Evolutionary conservation across 202 grass and related monocot genomes (phyloP).

Genomic region (Schoenoplectus triqueter): DNA sequence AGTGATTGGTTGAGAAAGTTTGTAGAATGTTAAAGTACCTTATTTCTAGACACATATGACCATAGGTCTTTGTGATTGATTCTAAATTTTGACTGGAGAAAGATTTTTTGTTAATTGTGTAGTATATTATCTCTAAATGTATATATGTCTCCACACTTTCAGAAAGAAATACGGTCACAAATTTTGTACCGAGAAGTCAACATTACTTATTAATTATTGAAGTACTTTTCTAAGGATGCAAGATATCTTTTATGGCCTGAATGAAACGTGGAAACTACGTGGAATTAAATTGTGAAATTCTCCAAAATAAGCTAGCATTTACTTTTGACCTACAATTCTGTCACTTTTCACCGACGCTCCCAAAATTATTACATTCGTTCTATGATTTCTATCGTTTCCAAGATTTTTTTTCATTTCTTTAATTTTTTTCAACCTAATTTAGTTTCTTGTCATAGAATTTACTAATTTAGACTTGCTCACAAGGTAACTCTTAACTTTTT

Average conservation of each 20-base stretch:
- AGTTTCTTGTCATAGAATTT: not conserved
- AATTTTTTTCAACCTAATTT: not conserved
- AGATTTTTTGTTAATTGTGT: too few relatives aligned
- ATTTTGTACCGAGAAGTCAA: too few relatives aligned
- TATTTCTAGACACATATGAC: slow-evolving; percentile 17
- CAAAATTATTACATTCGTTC: not conserved
- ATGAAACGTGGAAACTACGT: not conserved
- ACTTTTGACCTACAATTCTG: not conserved
- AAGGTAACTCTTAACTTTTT: not conserved
- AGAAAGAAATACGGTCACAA: too few relatives aligned
- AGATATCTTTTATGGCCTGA: too few relatives aligned
- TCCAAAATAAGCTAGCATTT: not conserved
- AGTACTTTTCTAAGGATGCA: too few relatives aligned
- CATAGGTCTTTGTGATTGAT: not conserved
- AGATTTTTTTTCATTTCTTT: not conserved
- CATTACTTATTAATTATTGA: too few relatives aligned
- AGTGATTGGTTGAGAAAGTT: slow-evolving; percentile 20
- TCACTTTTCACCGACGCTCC: slow-evolving; percentile 17
- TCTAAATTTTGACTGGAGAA: not conserved
- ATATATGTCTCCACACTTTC: too few relatives aligned
- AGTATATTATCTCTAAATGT: too few relatives aligned
- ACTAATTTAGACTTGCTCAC: too few relatives aligned
- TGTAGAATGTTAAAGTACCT: not conserved
- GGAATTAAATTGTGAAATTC: not conserved
- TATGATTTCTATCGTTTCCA: not conserved